phyloP scores from a whole-genome alignment of 75 land plant species.

The Selaginella tamariscina region DNA sequence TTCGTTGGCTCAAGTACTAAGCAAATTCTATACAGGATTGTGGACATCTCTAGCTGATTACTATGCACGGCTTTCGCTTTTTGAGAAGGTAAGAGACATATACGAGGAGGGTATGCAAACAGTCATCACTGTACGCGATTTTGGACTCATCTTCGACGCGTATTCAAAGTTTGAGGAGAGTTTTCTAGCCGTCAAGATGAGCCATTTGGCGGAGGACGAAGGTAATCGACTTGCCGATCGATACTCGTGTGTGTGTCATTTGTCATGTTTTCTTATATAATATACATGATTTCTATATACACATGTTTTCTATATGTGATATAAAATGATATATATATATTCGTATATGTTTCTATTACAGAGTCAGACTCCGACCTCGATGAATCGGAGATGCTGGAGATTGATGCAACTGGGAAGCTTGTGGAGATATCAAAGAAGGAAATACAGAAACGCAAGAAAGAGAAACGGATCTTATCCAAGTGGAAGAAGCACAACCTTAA shows the following conservation, averaged over 20 bases:
- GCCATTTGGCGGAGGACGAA: conserved; percentile 29
- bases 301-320: no score
- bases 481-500: conserved; percentile 33
- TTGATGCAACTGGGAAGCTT: conserved; percentile 11
- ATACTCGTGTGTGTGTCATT: no score
- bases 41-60: conserved; percentile 96
- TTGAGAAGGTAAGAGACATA: conserved; percentile 86
- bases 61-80: conserved; percentile 61
- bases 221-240: no score
- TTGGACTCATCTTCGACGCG: conserved; percentile 77
- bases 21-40: no score
- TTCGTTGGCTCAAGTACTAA: no score
- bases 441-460: conserved; percentile 4
- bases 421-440: conserved; percentile 4
- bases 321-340: no score
- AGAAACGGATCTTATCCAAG: conserved; percentile 9
- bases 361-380: conserved; percentile 36
- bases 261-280: no score
- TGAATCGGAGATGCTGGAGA: conserved; percentile 13
- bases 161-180: conserved; percentile 91
- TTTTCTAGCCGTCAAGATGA: conserved; percentile 67
- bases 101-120: conserved; percentile 85
- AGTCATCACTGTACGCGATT: conserved; percentile 81
- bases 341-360: no score
- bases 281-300: no score